Percentiles rank a stretch among this genome's conserved stretches.
phyloP scores from a whole-genome alignment of 2,329 filamentous ascomycete species.

The Aureobasidium sp. region DNA sequence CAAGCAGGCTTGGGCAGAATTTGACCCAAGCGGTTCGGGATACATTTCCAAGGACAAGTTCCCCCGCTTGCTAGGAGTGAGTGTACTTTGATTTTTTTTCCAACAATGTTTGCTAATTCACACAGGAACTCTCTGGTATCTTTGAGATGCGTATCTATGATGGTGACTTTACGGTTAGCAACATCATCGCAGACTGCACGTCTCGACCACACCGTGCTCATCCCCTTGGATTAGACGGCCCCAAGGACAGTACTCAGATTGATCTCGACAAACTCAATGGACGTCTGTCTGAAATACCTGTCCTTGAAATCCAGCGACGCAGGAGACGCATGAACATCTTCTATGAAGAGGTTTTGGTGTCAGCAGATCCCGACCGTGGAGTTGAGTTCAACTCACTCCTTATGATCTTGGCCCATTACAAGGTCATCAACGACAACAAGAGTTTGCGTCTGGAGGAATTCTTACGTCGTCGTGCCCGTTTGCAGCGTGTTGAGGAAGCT shows the following conservation, averaged over 20 bases:
- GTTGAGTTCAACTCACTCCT: slow-evolving; percentile 88
- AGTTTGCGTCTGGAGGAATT: slow-evolving; percentile 86
- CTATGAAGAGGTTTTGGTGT: slow-evolving; percentile 92
- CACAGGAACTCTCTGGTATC: slow-evolving; percentile 74
- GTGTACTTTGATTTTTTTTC: slow-evolving; percentile 23
- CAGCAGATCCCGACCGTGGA: slow-evolving; percentile 79
- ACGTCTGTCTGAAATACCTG: slow-evolving; percentile 66
- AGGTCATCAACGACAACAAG: slow-evolving; percentile 97
- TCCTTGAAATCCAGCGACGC: slow-evolving; percentile 65
- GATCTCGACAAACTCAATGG: slow-evolving; percentile 70
- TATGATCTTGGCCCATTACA: slow-evolving; percentile 96
- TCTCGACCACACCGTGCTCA: slow-evolving; percentile 44
- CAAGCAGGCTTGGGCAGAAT: slow-evolving; percentile 96
- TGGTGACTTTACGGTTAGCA: slow-evolving; percentile 77
- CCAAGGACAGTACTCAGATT: slow-evolving; percentile 37
- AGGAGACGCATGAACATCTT: slow-evolving; percentile 85
- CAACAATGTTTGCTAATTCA: background rate
- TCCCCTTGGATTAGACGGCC: slow-evolving; percentile 41
- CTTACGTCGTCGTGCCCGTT: slow-evolving; percentile 74
- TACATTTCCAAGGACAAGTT: slow-evolving; percentile 88
- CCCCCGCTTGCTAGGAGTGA: slow-evolving; percentile 72
- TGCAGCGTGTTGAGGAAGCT: slow-evolving; percentile 92
- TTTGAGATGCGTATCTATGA: slow-evolving; percentile 98
- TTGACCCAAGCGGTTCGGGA: slow-evolving; percentile 84
- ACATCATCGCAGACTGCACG: slow-evolving; percentile 78